Conservation (phyloP, 2,329 filamentous ascomycete genomes). For the Fusarium mundagurra region DNA sequence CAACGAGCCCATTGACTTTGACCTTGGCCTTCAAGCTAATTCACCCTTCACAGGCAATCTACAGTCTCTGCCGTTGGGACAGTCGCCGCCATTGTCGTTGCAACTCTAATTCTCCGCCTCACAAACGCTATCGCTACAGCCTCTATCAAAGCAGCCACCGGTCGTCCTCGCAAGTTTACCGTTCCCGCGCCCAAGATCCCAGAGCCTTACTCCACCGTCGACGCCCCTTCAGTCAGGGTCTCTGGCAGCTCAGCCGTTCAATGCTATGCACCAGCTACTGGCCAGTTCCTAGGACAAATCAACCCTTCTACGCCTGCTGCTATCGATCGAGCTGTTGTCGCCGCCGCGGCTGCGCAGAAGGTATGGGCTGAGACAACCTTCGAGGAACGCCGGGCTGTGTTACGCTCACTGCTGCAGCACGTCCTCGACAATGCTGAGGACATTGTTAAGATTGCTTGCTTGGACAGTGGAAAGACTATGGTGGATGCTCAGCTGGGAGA, state of each 20-base stretch:
- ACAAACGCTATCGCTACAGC: slow-evolving; percentile 36
- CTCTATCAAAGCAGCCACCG: slow-evolving; percentile 43
- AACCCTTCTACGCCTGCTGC: slow-evolving; percentile 79
- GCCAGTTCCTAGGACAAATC: slow-evolving; percentile 80
- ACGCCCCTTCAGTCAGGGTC: slow-evolving; percentile 71
- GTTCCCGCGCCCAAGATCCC: slow-evolving; percentile 71
- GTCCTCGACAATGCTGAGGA: slow-evolving; percentile 89
- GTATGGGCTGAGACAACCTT: slow-evolving; percentile 84
- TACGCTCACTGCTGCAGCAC: slow-evolving; percentile 82
- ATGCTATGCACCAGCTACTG: slow-evolving; percentile 91
- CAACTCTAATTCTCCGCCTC: slow-evolving; percentile 45
- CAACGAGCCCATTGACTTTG: slow-evolving; percentile 8
- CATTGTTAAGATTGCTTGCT: slow-evolving; percentile 84
- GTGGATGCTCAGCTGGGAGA: slow-evolving; percentile 94
- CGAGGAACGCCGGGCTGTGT: slow-evolving; percentile 77
- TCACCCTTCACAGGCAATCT: slow-evolving; percentile 33
- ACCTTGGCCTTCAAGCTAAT: neutral
- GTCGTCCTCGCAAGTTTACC: slow-evolving; percentile 64
- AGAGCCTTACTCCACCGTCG: slow-evolving; percentile 65
- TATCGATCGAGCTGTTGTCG: slow-evolving; percentile 81
- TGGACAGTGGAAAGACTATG: slow-evolving; percentile 96
- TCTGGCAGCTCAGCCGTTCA: slow-evolving; percentile 75
- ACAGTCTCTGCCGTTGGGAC: slow-evolving; percentile 45
- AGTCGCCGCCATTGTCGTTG: slow-evolving; percentile 44
- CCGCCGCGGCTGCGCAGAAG: slow-evolving; percentile 77